Percentiles rank a stretch among this genome's conserved stretches.
Evolutionary conservation across 2,329 filamentous ascomycete genomes (phyloP).

Genomic region (Truncatella angustata): DNA sequence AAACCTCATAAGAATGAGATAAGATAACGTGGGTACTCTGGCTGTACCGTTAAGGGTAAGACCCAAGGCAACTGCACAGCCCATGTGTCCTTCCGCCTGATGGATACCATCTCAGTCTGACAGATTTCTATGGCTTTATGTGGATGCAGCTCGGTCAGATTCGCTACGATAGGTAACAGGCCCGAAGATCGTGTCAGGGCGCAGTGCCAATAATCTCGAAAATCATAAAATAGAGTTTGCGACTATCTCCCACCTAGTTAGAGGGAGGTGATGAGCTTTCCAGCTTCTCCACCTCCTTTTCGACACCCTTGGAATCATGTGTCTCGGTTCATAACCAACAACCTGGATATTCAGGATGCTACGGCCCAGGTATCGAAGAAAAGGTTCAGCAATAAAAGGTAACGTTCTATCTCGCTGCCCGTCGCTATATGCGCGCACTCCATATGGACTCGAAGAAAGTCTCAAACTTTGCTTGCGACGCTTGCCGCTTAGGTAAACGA

Average conservation of each 20-base stretch:
- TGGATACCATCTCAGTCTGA: too few species aligned
- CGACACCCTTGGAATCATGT: neutral
- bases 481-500: conserved; percentile 5
- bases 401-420: too few species aligned
- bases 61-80: too few species aligned
- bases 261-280: neutral
- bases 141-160: neutral
- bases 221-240: neutral
- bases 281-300: conserved; percentile 1
- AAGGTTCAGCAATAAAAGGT: too few species aligned
- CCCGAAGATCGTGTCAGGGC: neutral
- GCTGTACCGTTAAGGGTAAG: too few species aligned
- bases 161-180: conserved; percentile 1
- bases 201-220: neutral
- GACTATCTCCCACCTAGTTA: neutral
- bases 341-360: neutral
- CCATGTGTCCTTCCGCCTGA: too few species aligned
- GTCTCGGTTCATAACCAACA: neutral
- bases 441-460: conserved; percentile 4
- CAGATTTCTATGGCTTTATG: too few species aligned
- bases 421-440: neutral
- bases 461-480: conserved; percentile 7
- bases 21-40: too few species aligned
- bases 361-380: neutral
- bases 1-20: too few species aligned